Conservation (phyloP, 768 basidiomycete genomes). For the Daedalea quercina region DNA sequence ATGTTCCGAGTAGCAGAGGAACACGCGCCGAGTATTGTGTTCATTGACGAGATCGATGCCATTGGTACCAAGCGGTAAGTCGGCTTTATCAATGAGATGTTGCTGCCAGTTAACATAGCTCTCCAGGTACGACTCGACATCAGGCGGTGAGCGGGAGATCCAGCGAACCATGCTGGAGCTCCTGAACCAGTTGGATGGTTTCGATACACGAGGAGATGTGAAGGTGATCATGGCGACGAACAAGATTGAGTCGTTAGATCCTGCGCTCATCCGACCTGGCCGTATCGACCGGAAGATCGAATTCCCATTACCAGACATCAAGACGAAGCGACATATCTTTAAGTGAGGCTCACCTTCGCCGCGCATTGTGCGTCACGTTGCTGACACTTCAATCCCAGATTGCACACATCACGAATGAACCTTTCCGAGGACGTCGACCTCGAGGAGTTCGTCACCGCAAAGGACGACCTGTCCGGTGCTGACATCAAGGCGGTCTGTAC, state of each 20-base stretch:
- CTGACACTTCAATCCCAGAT: constrained; percentile 29
- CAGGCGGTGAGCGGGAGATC: constrained; percentile 98
- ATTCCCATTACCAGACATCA: constrained; percentile 94
- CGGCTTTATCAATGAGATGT: background rate
- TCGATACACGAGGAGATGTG: constrained; percentile 98
- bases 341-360: constrained; percentile 36
- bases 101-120: background rate
- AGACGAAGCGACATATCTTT: constrained; percentile 99
- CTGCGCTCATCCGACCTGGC: constrained; percentile 95
- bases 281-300: constrained; percentile 99
- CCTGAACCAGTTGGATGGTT: constrained; percentile 98
- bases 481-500: constrained; percentile 99
- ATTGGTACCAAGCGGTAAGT: constrained; percentile 93
- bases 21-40: constrained; percentile 96
- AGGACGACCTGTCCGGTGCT: constrained; percentile 94
- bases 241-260: constrained; percentile 94
- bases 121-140: constrained; percentile 91
- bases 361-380: background rate
- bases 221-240: constrained; percentile 99
- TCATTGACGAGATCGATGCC: constrained; percentile 99
- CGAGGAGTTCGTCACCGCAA: constrained; percentile 92
- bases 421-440: constrained; percentile 83
- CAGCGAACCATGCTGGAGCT: constrained; percentile 99
- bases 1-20: constrained; percentile 96
- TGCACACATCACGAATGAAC: constrained; percentile 96